Base-by-base conservation (phyloP, 78 protist genomes). In the Dictyostelium capitatum region DNA sequence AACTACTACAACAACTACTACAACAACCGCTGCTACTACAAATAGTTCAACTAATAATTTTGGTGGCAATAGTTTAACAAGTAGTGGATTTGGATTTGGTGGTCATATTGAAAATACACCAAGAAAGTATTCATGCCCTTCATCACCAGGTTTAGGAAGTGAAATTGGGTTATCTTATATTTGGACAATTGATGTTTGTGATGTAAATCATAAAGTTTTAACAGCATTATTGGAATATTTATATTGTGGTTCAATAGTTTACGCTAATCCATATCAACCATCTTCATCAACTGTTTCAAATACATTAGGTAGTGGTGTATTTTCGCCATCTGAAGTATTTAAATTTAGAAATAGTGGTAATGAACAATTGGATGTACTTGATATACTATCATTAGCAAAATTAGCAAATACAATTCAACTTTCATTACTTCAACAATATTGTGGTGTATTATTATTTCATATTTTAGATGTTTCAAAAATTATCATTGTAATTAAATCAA, bases 161-260 rank as follows among this genome's bases (percentile, higher is more conserved):
- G 56, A 73, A 4, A 73, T 73, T 73, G 79, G 79, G 10, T 47
- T 32, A 12, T 15, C 28, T 67, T 32, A 25, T 17, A 11, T 32
- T 67, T 87, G 93, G 93, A 62, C 41, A 1, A 78, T 87, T 53
- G 93, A 87, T 37, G 51, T 87, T 17, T 9, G 84, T n/a, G 93
- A 87, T 47, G 84, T 80, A 6, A 62, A 72, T 9, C 69, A 70
- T 5, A 87, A 64, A 51, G 81, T 74, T 56, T 48, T 87, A 15
- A 59, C 82, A 10, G 93, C 80, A 47, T 37, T 87, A 37, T 14
- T 87, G 4, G 93, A 87, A 20, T 87, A 62, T 23, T 12, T 87
- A 1, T 87, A 87, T 50, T 56, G 69, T 47, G 93, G 93, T 11
- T 51, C 84, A 4, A 87, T 87, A 3, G 74, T 74, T 14, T 87